These are phyloP conservation scores for Alternaria triticina DNA, from an alignment of 2,329 filamentous ascomycete genomes.

Conservation along the genomic window DNA sequence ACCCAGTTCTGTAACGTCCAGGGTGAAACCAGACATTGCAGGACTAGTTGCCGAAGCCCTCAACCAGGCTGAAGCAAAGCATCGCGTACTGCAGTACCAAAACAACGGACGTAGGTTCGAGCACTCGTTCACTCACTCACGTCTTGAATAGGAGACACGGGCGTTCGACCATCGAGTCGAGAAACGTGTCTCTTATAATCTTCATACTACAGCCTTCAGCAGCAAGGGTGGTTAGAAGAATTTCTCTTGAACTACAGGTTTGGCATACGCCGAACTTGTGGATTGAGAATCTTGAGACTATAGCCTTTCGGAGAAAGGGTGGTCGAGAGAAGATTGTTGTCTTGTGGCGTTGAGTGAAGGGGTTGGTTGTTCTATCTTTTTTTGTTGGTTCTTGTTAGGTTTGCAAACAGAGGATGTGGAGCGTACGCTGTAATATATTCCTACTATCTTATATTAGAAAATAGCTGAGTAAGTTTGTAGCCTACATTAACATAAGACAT, in stretches of 20 bases:
- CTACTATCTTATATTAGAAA: no score
- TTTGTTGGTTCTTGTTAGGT: not conserved
- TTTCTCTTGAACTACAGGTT: not conserved
- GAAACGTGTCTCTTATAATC: not conserved
- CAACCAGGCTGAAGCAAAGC: not conserved
- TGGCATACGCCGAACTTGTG: not conserved
- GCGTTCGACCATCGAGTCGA: not conserved
- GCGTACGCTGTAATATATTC: not conserved
- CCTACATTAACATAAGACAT: not conserved
- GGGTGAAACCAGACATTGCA: not conserved
- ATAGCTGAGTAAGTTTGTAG: no score
- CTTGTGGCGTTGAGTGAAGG: not conserved
- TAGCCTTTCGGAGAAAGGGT: not conserved
- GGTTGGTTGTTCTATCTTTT: not conserved
- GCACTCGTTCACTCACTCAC: not conserved
- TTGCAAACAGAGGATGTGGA: not conserved
- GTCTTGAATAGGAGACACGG: not conserved
- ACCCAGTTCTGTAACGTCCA: not conserved
- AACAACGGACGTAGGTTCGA: not conserved
- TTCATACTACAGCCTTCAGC: not conserved
- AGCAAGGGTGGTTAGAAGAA: not conserved
- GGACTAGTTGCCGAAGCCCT: not conserved
- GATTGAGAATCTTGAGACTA: not conserved
- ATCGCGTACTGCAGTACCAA: not conserved
- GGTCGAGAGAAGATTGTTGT: not conserved